Percentiles rank a stretch among this genome's conserved stretches.
Evolutionary conservation across 2,329 filamentous ascomycete genomes (phyloP).

Genomic region (Ceratocystis variospora): DNA sequence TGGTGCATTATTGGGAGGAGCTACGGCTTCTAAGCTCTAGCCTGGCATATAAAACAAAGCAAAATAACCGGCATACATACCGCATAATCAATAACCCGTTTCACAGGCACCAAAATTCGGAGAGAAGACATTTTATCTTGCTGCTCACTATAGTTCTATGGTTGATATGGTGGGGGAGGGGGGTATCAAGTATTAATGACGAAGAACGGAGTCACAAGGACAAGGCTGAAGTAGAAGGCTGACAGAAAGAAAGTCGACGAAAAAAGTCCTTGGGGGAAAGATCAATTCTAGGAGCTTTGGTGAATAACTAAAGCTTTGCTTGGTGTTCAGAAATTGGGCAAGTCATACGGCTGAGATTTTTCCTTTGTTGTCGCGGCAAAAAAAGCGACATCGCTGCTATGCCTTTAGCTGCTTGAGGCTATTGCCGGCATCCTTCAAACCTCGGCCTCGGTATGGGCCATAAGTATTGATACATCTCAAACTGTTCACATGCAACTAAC

Average conservation of each 20-base stretch:
- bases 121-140: slow-evolving; percentile 43
- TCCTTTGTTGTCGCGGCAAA: slow-evolving; percentile 9
- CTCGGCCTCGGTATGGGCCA: slow-evolving; percentile 12
- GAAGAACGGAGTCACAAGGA: not conserved
- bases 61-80: slow-evolving; percentile 35
- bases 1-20: not conserved
- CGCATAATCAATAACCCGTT: slow-evolving; percentile 78
- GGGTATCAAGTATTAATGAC: not conserved
- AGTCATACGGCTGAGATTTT: not conserved
- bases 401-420: slow-evolving; percentile 8
- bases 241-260: not conserved
- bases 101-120: slow-evolving; percentile 66
- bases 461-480: slow-evolving; percentile 9
- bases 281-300: not conserved
- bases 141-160: not conserved
- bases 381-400: slow-evolving; percentile 19
- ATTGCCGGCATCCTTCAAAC: slow-evolving; percentile 13
- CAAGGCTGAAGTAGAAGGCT: not conserved
- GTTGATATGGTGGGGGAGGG: not conserved
- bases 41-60: not conserved
- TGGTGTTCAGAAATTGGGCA: not conserved
- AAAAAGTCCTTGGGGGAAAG: not conserved
- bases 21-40: not conserved
- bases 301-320: not conserved
- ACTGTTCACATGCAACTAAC: slow-evolving; percentile 1